A percentile compares a stretch with the other conserved stretches of the same genome.
phyloP scores from a whole-genome alignment of 2,329 filamentous ascomycete species.

The Pseudopyrenochaeta lycopersici region DNA sequence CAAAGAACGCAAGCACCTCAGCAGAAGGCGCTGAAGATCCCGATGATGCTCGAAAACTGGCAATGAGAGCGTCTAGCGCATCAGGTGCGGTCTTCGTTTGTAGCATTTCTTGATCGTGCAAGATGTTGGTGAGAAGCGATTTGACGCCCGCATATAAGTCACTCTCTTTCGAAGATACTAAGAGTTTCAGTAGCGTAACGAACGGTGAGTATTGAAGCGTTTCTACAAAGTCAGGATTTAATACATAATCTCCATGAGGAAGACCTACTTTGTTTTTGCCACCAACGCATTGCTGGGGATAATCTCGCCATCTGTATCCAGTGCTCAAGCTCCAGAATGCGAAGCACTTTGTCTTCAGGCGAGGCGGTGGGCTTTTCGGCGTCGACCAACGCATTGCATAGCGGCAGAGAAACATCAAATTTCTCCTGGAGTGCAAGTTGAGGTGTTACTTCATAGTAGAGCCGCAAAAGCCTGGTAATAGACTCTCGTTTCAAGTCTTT shows the following conservation, averaged over 20 bases:
- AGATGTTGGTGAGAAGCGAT: slow-evolving; percentile 67
- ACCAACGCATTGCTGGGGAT: slow-evolving; percentile 90
- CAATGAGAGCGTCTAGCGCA: slow-evolving; percentile 58
- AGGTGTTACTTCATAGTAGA: slow-evolving; percentile 88
- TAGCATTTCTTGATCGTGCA: slow-evolving; percentile 73
- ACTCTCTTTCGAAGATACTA: slow-evolving; percentile 59
- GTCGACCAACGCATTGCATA: slow-evolving; percentile 73
- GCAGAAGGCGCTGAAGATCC: slow-evolving; percentile 28
- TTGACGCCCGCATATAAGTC: slow-evolving; percentile 63
- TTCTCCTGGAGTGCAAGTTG: slow-evolving; percentile 82
- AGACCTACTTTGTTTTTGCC: slow-evolving; percentile 70
- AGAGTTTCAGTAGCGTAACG: slow-evolving; percentile 71
- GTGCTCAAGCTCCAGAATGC: slow-evolving; percentile 80
- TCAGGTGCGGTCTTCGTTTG: slow-evolving; percentile 54
- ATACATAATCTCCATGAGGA: background rate
- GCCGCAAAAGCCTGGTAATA: slow-evolving; percentile 76
- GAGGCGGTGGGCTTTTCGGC: slow-evolving; percentile 57
- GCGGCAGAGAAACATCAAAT: slow-evolving; percentile 83
- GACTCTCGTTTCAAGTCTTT: slow-evolving; percentile 81
- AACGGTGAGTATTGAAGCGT: slow-evolving; percentile 73
- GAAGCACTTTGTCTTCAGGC: slow-evolving; percentile 63
- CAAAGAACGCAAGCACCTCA: slow-evolving; percentile 74
- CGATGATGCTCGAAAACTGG: slow-evolving; percentile 55
- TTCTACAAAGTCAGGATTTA: slow-evolving; percentile 51
- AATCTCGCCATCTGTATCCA: slow-evolving; percentile 81